Conservation (phyloP, 192 early-diverging fungal species). For the Entomortierella parvispora region DNA sequence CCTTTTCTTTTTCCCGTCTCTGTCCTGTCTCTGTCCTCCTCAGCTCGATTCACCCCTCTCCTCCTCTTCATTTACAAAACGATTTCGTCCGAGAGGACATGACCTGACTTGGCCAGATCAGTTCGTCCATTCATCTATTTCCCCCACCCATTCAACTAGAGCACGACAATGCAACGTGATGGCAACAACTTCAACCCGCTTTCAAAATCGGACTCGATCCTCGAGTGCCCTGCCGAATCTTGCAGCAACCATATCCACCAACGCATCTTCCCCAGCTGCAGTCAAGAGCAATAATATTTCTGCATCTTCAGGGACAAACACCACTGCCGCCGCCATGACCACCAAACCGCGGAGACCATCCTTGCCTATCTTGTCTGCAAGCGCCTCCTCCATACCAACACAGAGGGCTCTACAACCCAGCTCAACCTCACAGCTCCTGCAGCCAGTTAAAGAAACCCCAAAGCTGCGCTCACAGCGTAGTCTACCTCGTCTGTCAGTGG, state of each 20-base stretch:
- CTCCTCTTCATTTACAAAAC: not conserved
- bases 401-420: conserved; percentile 2
- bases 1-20: not conserved
- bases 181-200: conserved; percentile 12
- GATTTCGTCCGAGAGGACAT: no score
- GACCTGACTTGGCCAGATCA: no score
- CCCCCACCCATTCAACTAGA: no score
- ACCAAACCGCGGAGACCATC: conserved; percentile 31
- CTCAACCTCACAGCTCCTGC: not conserved
- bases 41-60: not conserved
- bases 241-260: conserved; percentile 2
- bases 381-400: conserved; percentile 12
- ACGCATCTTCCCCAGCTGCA: not conserved
- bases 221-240: conserved; percentile 16
- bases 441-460: not conserved
- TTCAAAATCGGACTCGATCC: conserved; percentile 28
- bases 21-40: not conserved
- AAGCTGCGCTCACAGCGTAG: not conserved
- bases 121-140: no score
- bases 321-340: not conserved
- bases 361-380: conserved; percentile 11
- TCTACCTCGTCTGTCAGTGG: conserved; percentile 6
- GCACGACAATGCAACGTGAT: not conserved
- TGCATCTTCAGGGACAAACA: not conserved
- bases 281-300: not conserved